phyloP scores from a whole-genome alignment of 23 red algal genomes.

The Gracilaria caudata region DNA sequence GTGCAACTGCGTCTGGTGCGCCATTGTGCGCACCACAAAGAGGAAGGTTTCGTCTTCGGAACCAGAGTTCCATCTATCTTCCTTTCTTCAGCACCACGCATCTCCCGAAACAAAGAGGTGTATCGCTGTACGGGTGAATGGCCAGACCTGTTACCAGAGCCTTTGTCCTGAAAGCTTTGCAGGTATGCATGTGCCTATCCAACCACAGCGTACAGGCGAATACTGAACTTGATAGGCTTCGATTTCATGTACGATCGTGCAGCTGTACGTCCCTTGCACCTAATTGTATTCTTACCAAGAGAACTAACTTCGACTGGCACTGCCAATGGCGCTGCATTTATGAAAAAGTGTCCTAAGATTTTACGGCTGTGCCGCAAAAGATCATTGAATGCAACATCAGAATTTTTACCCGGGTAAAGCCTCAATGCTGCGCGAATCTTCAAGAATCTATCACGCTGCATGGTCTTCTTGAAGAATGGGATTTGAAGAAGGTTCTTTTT shows the following conservation, averaged over 20 bases:
- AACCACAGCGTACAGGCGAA: background rate
- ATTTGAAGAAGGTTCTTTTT: background rate
- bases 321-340: background rate
- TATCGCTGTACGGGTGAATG: background rate
- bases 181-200: background rate
- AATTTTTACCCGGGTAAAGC: background rate
- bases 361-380: background rate
- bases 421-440: background rate
- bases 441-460: background rate
- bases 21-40: background rate
- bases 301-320: background rate
- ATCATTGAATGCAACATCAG: background rate
- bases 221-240: background rate
- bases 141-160: background rate
- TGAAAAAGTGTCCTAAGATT: background rate
- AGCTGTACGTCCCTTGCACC: background rate
- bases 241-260: background rate
- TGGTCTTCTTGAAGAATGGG: background rate
- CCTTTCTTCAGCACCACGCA: background rate
- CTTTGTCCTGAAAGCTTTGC: constrained; percentile 3
- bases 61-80: background rate
- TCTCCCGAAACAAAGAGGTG: background rate
- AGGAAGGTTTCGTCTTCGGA: background rate
- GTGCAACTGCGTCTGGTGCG: background rate
- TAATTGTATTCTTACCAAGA: background rate